Base-by-base conservation (phyloP, 2,329 filamentous ascomycete genomes). In the Scedosporium apiospermum region DNA sequence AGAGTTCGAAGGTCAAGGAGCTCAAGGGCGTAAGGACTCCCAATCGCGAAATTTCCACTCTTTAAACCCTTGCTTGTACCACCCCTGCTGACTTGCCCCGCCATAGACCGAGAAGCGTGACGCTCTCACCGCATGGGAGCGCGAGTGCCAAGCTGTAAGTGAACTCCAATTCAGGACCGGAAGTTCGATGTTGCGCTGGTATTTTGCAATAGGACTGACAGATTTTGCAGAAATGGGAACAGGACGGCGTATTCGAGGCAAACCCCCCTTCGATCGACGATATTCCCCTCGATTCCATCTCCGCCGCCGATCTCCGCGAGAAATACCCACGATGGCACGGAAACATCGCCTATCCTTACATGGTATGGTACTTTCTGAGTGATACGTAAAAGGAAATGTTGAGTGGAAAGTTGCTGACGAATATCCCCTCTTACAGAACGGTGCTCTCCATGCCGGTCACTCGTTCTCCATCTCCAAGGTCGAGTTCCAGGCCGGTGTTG, bases 301-400 rank as follows among this genome's bases (percentile, higher is more conserved):
- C 88, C 60, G 81, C 90, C 64, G 85, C 84, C 66, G 88, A 95
- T 70, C 81, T 96, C 66, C 90, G 89, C 71, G 82, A 88, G 70
- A 88, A 92, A 74, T 79, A 89, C 70, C 93, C 93, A 68, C 98
- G 98, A 78, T 96, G 93, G 82, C 96, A 93, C 72, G 91, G 89
- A 62, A 74, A 71, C 60, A 78, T 77, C 72, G 75, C 76, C 12
- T 78, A 76, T 61, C 76, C 76, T 12, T 66, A 66, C 63, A 65
- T 66, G 65, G 60, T 61, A 42, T 63, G 46, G 57, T 65, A 76
- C 73, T 26, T 21, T 14, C 34, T 14, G 6, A 38, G 10, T 12
- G 3, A 38, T 38, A 14, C 3, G 34, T 4, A 38, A 38, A 4
- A 38, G 3, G 10, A 38, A 38, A 14, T 12, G 34, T 9, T 38